Percentiles rank a stretch among this genome's conserved stretches.
Evolutionary conservation across 176 grass and related monocot genomes (phyloP).

Genomic region (Oryza meridionalis): DNA sequence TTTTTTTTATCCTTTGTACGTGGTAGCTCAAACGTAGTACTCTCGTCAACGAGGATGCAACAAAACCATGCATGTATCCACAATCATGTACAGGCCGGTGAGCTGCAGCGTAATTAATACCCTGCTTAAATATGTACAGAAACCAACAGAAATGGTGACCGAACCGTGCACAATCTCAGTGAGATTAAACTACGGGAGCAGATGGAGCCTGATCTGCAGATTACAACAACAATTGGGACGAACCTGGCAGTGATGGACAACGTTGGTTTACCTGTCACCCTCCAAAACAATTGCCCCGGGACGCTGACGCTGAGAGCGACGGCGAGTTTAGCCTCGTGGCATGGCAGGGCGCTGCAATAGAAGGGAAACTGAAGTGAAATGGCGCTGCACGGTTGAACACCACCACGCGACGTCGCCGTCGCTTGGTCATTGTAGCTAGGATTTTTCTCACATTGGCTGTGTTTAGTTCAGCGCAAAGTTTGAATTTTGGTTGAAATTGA

Average conservation of each 20-base stretch:
- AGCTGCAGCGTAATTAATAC: background rate
- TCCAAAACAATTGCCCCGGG: constrained; percentile 33
- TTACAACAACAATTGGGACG: background rate
- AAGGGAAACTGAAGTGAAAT: background rate
- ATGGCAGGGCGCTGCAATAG: background rate
- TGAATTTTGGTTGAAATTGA: too few species aligned
- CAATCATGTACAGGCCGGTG: background rate
- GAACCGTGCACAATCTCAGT: constrained; percentile 14
- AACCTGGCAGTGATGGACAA: background rate
- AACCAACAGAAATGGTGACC: background rate
- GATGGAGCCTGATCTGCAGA: constrained; percentile 8
- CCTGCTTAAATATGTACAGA: background rate
- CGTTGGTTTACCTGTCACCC: constrained; percentile 32
- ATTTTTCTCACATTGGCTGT: constrained; percentile 22
- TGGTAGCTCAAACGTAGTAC: background rate
- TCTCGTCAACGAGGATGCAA: background rate
- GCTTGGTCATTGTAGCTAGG: constrained; percentile 23
- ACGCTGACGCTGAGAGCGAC: constrained; percentile 30
- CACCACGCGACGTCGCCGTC: constrained; percentile 10
- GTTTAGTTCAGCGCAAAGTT: too few species aligned
- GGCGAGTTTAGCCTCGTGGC: background rate
- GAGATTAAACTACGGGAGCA: background rate
- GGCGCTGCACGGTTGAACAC: background rate
- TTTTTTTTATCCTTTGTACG: background rate
- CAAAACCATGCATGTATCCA: background rate